Base-by-base conservation (phyloP, 106 monocot genomes). In the Apostasia shenzhenica region DNA sequence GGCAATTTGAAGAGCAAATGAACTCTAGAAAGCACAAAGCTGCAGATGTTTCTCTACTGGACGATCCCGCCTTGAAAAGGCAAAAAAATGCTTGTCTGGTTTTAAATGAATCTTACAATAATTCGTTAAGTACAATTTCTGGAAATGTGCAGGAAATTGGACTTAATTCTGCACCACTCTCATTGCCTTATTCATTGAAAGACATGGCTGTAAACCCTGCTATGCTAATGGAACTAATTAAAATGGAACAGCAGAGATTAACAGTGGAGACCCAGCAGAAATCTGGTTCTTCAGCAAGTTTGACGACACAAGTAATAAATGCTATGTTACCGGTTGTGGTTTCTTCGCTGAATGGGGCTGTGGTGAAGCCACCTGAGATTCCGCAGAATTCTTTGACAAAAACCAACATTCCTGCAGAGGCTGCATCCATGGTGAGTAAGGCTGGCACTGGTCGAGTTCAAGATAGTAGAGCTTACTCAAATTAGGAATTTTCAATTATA, bases 151-250 rank as follows among this genome's bases (percentile, higher is more conserved):
- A 68, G 14, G 46, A 67, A 49, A 49, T 54, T 44, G 48, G 70
- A 52, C 48, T n/a, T 40, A 69, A 57, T 63, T 46, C 78, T 12
- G 55, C 70, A 57, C 60, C 81, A 63, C 58, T 81, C 77, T 75
- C 73, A 5, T 68, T 86, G 60, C 84, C 88, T 73, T 65, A 85
- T 59, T 50, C 83, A 46, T 75, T 87, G 49, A 85, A 92, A 62
- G 91, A 82, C 53, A 76, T 88, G 54, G 87, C 83, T 59, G 85
- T 81, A 51, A 90, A 92, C 56, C 87, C 92, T 67, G 78, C 84
- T 38, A 81, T 93, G 79, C 79, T 93, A 54, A 48, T 86, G 74
- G 73, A 94, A 10, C 67, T 87, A 14, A 6, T 99, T 74, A 75
- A 84, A 66, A 74, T 72, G 66, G 81, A 86, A 70, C 82, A 90